A percentile compares a stretch with the other conserved stretches of the same genome.
These are phyloP conservation scores for Apiotrichum domesticum DNA, from an alignment of 1,284 basidiomycete species.

Conservation along the genomic window DNA sequence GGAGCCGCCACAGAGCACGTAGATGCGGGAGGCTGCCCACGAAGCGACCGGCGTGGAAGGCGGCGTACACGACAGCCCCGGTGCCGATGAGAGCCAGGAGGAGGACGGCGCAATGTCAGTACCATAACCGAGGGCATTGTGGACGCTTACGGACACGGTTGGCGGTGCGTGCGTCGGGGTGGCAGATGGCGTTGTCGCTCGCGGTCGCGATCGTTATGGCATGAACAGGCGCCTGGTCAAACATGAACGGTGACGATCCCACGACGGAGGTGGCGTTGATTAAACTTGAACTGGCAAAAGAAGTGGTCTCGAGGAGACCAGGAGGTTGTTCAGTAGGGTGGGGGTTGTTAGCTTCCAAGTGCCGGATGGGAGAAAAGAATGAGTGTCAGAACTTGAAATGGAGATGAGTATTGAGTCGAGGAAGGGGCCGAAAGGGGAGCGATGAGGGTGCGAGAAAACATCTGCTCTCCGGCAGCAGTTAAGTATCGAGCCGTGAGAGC, in stretches of 20 bases:
- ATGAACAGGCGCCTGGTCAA: background rate
- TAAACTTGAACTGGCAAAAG: too few relatives aligned
- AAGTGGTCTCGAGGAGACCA: background rate
- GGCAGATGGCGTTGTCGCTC: background rate
- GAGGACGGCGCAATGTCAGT: background rate
- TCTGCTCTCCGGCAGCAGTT: too few relatives aligned
- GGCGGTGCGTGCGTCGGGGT: background rate
- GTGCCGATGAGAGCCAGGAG: background rate
- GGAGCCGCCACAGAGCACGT: background rate
- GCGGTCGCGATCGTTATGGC: background rate
- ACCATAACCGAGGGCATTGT: background rate
- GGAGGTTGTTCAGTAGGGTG: background rate
- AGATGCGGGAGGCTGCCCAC: background rate
- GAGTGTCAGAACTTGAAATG: too few relatives aligned
- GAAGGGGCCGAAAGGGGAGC: too few relatives aligned
- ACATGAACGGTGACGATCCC: background rate
- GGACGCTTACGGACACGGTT: background rate
- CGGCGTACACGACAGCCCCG: background rate
- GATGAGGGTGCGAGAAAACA: too few relatives aligned
- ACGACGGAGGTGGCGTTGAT: background rate
- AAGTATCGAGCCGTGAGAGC: too few relatives aligned
- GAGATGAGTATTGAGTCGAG: too few relatives aligned
- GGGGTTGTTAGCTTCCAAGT: background rate
- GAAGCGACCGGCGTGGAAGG: background rate
- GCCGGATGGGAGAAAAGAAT: too few relatives aligned